A percentile compares a stretch with the other conserved stretches of the same genome.
Evolutionary conservation across 306 rosid genomes (phyloP).

Genomic region (Medicago arabica): DNA sequence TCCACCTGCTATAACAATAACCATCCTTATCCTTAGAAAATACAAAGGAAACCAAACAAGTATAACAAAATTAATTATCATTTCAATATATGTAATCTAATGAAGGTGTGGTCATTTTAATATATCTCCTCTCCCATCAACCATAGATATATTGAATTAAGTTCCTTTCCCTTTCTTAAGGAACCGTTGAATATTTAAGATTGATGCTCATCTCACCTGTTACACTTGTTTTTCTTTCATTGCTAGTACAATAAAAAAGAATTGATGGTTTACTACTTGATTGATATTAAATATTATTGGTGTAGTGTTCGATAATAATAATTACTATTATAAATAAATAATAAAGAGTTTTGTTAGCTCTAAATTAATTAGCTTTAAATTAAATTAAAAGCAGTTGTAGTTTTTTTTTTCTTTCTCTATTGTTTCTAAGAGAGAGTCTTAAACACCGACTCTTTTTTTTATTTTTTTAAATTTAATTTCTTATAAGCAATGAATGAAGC

Average conservation of each 20-base stretch:
- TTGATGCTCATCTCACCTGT: neutral
- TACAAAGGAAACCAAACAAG: neutral
- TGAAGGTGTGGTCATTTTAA: neutral
- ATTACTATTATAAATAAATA: neutral
- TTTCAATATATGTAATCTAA: neutral
- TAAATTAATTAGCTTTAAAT: neutral
- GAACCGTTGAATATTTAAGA: constrained; percentile 15
- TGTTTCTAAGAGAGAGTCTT: neutral
- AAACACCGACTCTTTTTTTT: constrained; percentile 59
- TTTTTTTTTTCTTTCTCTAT: constrained; percentile 13
- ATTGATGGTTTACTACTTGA: constrained; percentile 8
- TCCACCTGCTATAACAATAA: neutral
- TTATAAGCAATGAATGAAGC: constrained; percentile 75
- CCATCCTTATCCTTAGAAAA: neutral
- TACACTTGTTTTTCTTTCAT: constrained; percentile 5
- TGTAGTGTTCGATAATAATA: neutral
- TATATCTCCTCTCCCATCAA: constrained; percentile 13
- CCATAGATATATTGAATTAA: neutral
- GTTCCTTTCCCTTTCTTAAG: constrained; percentile 9
- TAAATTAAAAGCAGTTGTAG: constrained; percentile 53
- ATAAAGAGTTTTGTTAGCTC: neutral
- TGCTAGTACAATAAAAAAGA: neutral
- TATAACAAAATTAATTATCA: neutral
- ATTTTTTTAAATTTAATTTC: neutral
- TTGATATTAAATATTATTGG: constrained; percentile 10